A percentile compares a stretch with the other conserved stretches of the same genome.
These are phyloP conservation scores for Klebsormidium nitens DNA, from an alignment of 139 green algal species.

Conservation along the genomic window DNA sequence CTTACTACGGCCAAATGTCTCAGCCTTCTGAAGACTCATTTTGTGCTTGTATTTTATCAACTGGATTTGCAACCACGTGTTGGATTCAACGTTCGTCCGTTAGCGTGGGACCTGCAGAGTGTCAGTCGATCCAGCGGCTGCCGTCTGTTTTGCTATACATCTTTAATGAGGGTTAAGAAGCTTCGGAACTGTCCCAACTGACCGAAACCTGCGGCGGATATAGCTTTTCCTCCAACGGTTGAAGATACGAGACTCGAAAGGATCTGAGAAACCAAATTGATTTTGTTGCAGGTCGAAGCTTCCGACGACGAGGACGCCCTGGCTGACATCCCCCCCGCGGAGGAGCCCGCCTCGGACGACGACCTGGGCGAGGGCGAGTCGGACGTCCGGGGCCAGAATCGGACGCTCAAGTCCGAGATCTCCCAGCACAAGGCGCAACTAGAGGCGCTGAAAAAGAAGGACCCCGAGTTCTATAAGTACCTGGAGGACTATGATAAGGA, in stretches of 20 bases:
- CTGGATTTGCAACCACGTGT: no score
- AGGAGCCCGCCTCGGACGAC: slow-evolving; percentile 7
- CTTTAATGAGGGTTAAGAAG: no score
- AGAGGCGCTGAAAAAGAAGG: slow-evolving; percentile 64
- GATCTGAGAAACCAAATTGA: slow-evolving; percentile 10
- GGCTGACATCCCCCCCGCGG: neutral
- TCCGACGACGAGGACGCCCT: slow-evolving; percentile 19
- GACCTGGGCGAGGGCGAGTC: slow-evolving; percentile 13
- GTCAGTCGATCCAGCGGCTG: no score
- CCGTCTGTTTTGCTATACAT: no score
- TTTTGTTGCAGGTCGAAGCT: neutral
- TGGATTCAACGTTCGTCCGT: no score
- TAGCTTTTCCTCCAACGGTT: neutral
- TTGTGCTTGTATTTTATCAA: no score
- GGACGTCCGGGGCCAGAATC: slow-evolving; percentile 19
- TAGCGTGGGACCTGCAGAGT: no score
- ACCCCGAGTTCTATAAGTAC: slow-evolving; percentile 93
- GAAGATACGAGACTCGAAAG: neutral
- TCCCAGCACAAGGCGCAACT: slow-evolving; percentile 65
- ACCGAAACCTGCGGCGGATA: neutral
- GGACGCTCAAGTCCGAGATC: slow-evolving; percentile 23
- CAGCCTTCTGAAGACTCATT: no score
- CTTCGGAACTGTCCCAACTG: no score
- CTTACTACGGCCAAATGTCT: no score
- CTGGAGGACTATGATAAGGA: slow-evolving; percentile 74